Base-by-base conservation (phyloP, 1,284 basidiomycete species). In the Neolentinus lepideus region DNA sequence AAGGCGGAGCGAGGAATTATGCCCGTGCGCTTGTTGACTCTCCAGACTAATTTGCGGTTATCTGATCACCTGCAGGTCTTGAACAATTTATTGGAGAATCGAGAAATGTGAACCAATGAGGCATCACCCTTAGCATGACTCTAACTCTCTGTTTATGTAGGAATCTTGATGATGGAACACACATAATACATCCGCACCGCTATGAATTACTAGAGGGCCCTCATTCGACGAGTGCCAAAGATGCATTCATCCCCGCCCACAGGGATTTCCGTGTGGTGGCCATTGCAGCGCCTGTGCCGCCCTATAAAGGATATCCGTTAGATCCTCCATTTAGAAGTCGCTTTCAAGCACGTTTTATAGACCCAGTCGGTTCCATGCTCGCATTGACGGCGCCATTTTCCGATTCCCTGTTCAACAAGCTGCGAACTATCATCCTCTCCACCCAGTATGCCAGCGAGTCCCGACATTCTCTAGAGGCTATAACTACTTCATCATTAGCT, bases 281-380 rank as follows among this genome's bases (percentile, higher is more conserved):
- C 8, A 84, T 85, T 35, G 81, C 80, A 9, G 80, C 81, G 0
- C 83, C 84, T 1, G 82, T 85, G 0, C 83, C 83, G 16, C 83
- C 83, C 3, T 84, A 84, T 64, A 76, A 80, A 2, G 83, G 83
- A 22, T 81, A 83, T 62, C 83, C 83, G 16, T 72, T 85, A 2
- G 84, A 86, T 59, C 84, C 84, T 6, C 84, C 84, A 0, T 86
- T 86, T 66, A 75, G 83, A 25, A 83, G 81, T 64, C 80, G 84
- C 19, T 86, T 85, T 64, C 83, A 85, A 66, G 79, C 83, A 3
- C 78, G 84, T 21, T 85, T 85, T 63, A 66, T 85, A 36, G 83
- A 86, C 61, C 82, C 83, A 9, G 64, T 83, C 21, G 77, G 78
- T 12, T 71, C 84, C 0, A 62, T 80, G n/a, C 67, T 81, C 2